Evolutionary conservation across 1,284 basidiomycete species (phyloP), one percentile per base, ranked within the genome.

Genomic region (Agroathelia rolfsii): DNA sequence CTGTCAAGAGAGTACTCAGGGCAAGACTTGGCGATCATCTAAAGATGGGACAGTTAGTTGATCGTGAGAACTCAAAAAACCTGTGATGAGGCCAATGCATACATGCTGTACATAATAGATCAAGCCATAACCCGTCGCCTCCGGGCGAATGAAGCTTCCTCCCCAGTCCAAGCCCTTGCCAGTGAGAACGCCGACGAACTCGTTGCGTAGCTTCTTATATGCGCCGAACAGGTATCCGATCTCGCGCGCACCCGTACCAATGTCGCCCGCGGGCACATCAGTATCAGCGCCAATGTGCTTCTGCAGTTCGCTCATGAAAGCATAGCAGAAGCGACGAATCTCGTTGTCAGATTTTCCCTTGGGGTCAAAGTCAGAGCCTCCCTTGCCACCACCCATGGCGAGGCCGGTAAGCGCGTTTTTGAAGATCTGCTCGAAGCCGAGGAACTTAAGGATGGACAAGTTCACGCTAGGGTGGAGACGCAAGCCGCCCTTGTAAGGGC

Each of bases 361-460:
- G 52, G 82, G 81, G 62, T 84, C 77, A 48, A 84, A 86, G 61
- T 84, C 79, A 32, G 66, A 67, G 15, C 72, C 77, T 58, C 77
- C 77, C 60, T 81, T 79, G 31, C 64, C 69, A 50, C 81, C 82
- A 46, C 82, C 82, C 72, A 85, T 83, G 57, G 63, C 72, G 41
- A 85, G 63, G 30, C 81, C 81, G 17, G 83, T 85, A 19, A 87
- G 66, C 23, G 83, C 82, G 57, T 87, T 87, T 62, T 86, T 86
- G 72, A 86, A 85, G 47, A 75, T 80, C 56, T 76, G 74, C 61
- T 87, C 83, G 54, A 85, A 83, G 35, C 81, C 83, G 44, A 86
- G 71, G 76, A 87, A 87, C 58, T 86, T 86, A 58, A 87, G 71
- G 58, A 87, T 83, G 44, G 77, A 82, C 25, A 87, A 70, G 64